Base-by-base conservation (phyloP, 139 green algal species). In the Coelastrella sp. region DNA sequence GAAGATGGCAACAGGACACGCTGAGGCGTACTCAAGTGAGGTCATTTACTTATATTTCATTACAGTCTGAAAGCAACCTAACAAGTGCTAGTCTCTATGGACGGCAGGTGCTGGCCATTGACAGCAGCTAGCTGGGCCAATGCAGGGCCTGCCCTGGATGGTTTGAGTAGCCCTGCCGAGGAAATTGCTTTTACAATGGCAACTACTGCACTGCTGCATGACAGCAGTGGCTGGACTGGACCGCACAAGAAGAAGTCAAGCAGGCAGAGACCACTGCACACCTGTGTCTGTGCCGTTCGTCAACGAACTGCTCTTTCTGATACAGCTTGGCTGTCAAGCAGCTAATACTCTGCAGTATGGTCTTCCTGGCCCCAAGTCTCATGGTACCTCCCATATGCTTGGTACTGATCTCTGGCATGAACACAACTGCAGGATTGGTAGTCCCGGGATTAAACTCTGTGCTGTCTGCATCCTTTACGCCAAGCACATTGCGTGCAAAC, bases 231-330 rank as follows among this genome's bases (percentile, higher is more conserved):
- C 3, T 73, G 15, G 65, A 49, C 68, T 8, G 4, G 35, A 76
- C 68, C 8, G 35, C 35, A 19, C 19, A 76, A 49, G 12, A 4
- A 70, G 10, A 78, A 49, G 72, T 4, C n/a, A 19, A 14, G 4
- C 75, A 14, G 25, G 15, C 11, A 11, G 14, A 19, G 20, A 35
- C 76, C 15, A 11, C 12, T 7, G 59, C 89, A 0, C 93, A 97
- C 90, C 98, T 96, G 93, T 99, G 98, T 24, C 98, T 87, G 93
- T 99, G 98, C 12, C 98, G 94, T 93, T 99, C 98, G 66, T 99
- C 94, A 7, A 99, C 94, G 85, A 94, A 97, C 61, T 93, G 85
- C 66, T 98, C 96, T 8, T 78, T 73, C 91, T 98, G 96, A 94
- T 99, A 99, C 72, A 99, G 95, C 94, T 98, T 98, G 25, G 98